Percentiles rank a stretch among this genome's conserved stretches.
Conservation (phyloP, 1,139 yeast species). For the Saccharomycopsis phalli region DNA sequence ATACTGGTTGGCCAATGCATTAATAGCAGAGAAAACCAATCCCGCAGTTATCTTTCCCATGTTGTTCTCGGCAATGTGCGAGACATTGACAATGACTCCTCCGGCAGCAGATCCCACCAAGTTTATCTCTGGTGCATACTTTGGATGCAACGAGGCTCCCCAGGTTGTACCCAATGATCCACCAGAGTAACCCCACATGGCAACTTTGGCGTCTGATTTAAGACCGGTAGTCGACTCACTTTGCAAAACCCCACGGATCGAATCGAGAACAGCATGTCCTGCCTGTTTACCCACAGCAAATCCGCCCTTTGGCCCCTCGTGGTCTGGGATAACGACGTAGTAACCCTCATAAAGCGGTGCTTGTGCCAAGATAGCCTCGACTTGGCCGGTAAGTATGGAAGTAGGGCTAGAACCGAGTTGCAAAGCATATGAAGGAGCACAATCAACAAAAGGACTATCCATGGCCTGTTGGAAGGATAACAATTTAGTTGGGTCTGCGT, state of each 20-base stretch:
- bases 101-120: not conserved
- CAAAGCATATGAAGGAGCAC: not conserved
- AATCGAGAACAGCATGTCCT: too few relatives aligned
- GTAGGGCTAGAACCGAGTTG: not conserved
- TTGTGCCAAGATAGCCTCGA: not conserved
- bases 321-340: not conserved
- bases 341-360: not conserved
- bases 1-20: too few relatives aligned
- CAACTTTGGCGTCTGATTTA: not conserved
- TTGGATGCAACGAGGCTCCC: not conserved
- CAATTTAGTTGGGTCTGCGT: not conserved
- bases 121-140: not conserved
- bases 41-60: not conserved
- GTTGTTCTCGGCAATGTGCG: not conserved
- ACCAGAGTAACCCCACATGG: slow-evolving; percentile 1
- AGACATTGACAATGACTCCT: not conserved
- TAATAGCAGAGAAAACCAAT: not conserved
- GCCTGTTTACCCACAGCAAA: not conserved
- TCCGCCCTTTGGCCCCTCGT: not conserved
- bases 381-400: not conserved
- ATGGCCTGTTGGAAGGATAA: not conserved
- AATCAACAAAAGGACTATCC: not conserved
- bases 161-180: not conserved
- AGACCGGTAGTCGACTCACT: too few relatives aligned
- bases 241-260: too few relatives aligned